These are phyloP conservation scores for Colletotrichum kahawae DNA, from an alignment of 2,329 filamentous ascomycete genomes.

Conservation along the genomic window DNA sequence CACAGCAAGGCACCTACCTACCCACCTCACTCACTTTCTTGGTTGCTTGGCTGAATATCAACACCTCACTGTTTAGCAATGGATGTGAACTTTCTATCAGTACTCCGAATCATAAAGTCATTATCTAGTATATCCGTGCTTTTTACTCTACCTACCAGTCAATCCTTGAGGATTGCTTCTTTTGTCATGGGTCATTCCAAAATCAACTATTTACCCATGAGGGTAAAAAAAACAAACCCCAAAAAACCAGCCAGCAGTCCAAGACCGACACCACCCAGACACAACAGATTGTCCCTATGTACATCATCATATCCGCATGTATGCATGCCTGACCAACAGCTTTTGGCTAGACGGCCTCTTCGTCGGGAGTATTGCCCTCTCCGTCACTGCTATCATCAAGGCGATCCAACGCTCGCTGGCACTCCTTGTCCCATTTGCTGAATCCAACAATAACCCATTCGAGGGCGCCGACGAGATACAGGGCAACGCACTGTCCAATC, in stretches of 20 bases:
- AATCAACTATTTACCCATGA: background rate
- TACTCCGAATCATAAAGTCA: background rate
- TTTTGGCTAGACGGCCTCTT: background rate
- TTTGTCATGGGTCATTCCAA: background rate
- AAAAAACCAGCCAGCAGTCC: background rate
- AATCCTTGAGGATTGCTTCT: background rate
- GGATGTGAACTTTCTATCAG: background rate
- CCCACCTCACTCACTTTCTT: background rate
- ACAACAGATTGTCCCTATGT: background rate
- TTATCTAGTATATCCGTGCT: background rate
- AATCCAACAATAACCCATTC: constrained; percentile 82
- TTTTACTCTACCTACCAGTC: background rate
- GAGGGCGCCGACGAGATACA: constrained; percentile 78
- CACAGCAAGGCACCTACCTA: background rate
- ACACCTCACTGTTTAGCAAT: background rate
- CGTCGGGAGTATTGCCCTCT: background rate
- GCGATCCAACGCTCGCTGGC: constrained; percentile 71
- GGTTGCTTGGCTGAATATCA: background rate
- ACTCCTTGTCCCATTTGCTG: constrained; percentile 79
- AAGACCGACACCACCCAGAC: background rate
- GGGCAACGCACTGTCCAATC: constrained; percentile 81
- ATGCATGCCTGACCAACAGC: background rate
- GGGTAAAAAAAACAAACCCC: background rate
- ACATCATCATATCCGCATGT: background rate
- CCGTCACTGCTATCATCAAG: constrained; percentile 56